These are phyloP conservation scores for Glonium stellatum DNA, from an alignment of 495 filamentous ascomycete genomes.

Conservation along the genomic window DNA sequence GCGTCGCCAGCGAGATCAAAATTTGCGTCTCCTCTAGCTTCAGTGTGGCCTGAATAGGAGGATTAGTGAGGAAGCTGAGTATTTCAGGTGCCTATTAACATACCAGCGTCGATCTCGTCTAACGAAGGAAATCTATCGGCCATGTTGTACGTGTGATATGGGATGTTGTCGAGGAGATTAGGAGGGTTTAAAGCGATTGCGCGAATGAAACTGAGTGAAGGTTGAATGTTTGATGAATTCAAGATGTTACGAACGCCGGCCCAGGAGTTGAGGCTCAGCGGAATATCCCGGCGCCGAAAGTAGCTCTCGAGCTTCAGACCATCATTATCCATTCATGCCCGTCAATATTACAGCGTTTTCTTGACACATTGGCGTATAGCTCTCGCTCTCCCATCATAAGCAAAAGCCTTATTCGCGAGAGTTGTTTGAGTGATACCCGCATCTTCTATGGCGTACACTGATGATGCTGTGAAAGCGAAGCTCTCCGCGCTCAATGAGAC, in stretches of 20 bases:
- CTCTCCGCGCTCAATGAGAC: conserved; percentile 91
- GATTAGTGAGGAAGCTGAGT: conserved; percentile 7
- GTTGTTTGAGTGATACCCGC: not conserved
- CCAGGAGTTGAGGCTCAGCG: not conserved
- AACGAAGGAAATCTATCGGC: conserved; percentile 94
- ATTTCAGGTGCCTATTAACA: conserved; percentile 34
- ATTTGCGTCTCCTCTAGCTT: conserved; percentile 38
- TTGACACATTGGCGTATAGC: not conserved
- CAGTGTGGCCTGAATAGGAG: conserved; percentile 51
- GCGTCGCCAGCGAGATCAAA: conserved; percentile 39
- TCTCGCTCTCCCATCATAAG: not conserved
- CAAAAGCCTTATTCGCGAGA: not conserved
- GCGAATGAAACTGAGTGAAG: not conserved
- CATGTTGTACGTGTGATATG: conserved; percentile 47
- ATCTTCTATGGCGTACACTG: conserved; percentile 74
- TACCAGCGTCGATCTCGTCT: conserved; percentile 91
- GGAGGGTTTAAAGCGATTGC: not conserved
- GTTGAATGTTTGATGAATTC: not conserved
- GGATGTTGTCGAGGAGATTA: not conserved
- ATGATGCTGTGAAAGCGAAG: conserved; percentile 89
- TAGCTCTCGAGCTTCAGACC: not conserved
- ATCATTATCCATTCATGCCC: not conserved
- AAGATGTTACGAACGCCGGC: not conserved
- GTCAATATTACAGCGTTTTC: not conserved
- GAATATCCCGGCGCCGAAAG: not conserved